phyloP scores from a whole-genome alignment of 140 eudicot genomes.

The Anethum foeniculum region DNA sequence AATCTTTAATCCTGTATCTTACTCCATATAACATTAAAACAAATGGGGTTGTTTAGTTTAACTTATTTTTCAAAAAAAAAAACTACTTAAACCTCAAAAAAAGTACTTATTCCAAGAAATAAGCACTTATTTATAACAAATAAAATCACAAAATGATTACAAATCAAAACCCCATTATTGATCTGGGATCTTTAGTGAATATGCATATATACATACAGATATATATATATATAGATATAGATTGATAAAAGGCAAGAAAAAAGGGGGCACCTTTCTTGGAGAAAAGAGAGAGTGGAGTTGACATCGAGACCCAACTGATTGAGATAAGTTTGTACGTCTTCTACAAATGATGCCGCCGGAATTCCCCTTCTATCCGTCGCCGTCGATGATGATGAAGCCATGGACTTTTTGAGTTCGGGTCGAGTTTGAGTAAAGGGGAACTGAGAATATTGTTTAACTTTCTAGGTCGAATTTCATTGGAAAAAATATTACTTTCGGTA shows the following conservation, averaged over 20 bases:
- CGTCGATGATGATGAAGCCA: conserved; percentile 19
- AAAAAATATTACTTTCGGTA: no score
- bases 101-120: not conserved
- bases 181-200: not conserved
- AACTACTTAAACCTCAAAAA: not conserved
- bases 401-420: not conserved
- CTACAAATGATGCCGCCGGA: conserved; percentile 76
- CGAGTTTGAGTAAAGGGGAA: not conserved
- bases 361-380: conserved; percentile 72
- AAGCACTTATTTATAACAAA: not conserved
- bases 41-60: not conserved
- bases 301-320: conserved; percentile 66
- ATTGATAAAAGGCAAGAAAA: not conserved
- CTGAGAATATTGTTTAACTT: not conserved
- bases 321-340: conserved; percentile 73
- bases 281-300: conserved; percentile 66
- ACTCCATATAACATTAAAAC: not conserved
- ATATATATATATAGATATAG: not conserved
- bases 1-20: not conserved
- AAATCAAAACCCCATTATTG: not conserved
- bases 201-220: not conserved
- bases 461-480: not conserved
- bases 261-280: conserved; percentile 63
- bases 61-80: not conserved
- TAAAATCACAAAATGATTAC: not conserved